These are phyloP conservation scores for Kurtzmaniella fragi DNA, from an alignment of 805 yeast species.

Conservation along the genomic window DNA sequence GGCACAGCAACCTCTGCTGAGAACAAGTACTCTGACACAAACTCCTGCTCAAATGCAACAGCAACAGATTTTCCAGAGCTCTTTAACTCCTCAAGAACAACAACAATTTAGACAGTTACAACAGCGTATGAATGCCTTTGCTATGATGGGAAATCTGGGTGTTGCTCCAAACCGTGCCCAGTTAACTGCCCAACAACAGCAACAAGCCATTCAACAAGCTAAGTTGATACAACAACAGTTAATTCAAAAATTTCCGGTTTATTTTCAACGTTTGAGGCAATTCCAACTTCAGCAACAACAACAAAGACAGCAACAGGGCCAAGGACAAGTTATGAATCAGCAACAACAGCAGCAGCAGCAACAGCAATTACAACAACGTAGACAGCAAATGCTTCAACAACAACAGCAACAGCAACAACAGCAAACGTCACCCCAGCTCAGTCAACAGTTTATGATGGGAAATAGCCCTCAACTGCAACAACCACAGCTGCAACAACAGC, in stretches of 20 bases:
- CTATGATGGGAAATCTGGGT: constrained; percentile 39
- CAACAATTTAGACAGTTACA: constrained; percentile 37
- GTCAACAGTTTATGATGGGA: constrained; percentile 2
- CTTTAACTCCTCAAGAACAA: constrained; percentile 38
- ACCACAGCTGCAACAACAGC: constrained; percentile 7
- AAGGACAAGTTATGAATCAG: constrained; percentile 2
- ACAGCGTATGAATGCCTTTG: constrained; percentile 33
- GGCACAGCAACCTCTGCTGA: constrained; percentile 6
- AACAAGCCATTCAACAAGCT: constrained; percentile 40
- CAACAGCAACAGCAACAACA: constrained; percentile 9
- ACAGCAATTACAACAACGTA: constrained; percentile 6
- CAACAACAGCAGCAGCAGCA: constrained; percentile 10
- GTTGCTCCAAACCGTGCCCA: constrained; percentile 38
- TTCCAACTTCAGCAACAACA: constrained; percentile 29
- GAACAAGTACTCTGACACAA: constrained; percentile 3
- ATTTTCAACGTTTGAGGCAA: constrained; percentile 34
- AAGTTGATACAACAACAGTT: constrained; percentile 32
- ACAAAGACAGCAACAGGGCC: constrained; percentile 7
- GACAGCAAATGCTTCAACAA: constrained; percentile 6
- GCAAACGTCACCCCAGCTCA: constrained; percentile 8
- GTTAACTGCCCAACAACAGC: constrained; percentile 40
- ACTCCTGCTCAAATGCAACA: constrained; percentile 36
- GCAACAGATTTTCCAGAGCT: constrained; percentile 40
- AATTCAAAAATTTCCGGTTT: constrained; percentile 30
- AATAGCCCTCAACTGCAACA: constrained; percentile 7